Evolutionary conservation across 2,329 filamentous ascomycete genomes (phyloP).

Genomic region (Coleophoma eucalyptorum): DNA sequence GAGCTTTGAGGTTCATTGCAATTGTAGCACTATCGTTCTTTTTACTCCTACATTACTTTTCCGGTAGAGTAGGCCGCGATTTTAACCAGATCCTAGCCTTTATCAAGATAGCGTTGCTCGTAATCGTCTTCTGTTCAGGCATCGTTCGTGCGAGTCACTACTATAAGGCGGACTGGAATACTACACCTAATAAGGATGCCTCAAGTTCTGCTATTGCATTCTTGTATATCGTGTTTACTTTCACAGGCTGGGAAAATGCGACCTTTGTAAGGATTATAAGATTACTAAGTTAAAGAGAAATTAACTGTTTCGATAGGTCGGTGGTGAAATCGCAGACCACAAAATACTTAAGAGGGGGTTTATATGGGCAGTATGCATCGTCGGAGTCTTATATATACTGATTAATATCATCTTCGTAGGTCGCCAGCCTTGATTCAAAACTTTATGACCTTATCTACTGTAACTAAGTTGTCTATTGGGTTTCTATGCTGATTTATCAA

Average conservation of each 20-base stretch:
- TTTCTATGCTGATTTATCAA: background rate
- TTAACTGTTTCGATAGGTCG: background rate
- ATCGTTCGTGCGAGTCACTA: background rate
- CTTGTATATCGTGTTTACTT: background rate
- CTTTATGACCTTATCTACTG: too few relatives aligned
- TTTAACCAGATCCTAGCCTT: background rate
- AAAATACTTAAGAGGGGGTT: background rate
- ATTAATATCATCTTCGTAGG: background rate
- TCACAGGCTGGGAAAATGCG: background rate
- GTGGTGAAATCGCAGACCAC: background rate
- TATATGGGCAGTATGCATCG: background rate
- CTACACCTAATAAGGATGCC: background rate
- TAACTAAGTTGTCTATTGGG: too few relatives aligned
- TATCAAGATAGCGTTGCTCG: background rate
- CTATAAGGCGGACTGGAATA: background rate
- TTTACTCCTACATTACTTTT: background rate
- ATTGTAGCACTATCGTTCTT: conserved; percentile 8
- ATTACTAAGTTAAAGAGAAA: background rate
- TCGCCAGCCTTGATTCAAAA: background rate
- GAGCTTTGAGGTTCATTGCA: conserved; percentile 22
- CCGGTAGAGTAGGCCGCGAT: background rate
- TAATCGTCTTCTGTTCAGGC: background rate
- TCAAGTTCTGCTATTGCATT: background rate
- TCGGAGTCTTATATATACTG: background rate
- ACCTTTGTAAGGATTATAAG: background rate